Conservation (phyloP, 371 early-diverging fungal genomes). For the Circinella umbellata region DNA sequence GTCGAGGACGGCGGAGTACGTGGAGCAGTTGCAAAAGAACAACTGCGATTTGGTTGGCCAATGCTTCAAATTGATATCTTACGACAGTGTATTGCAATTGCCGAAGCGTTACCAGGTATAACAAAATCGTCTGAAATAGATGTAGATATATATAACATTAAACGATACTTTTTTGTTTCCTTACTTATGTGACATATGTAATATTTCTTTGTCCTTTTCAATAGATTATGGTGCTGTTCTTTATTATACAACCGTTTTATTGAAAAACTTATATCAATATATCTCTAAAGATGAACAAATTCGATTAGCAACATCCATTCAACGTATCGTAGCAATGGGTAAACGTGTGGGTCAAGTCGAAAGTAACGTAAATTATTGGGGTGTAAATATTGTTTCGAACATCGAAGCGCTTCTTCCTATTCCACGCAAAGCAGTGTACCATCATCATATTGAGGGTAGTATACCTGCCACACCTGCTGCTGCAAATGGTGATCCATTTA, state of each 20-base stretch:
- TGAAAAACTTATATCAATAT: slow-evolving; percentile 67
- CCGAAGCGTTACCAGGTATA: slow-evolving; percentile 73
- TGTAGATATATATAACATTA: no score
- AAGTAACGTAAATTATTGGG: slow-evolving; percentile 53
- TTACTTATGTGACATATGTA: neutral
- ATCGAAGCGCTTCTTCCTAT: slow-evolving; percentile 44
- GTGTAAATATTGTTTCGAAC: slow-evolving; percentile 49
- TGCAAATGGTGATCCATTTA: slow-evolving; percentile 64
- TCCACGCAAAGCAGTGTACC: slow-evolving; percentile 42
- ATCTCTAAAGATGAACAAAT: slow-evolving; percentile 72
- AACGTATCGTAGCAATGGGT: slow-evolving; percentile 57
- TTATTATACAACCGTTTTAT: slow-evolving; percentile 66
- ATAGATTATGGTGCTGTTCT: slow-evolving; percentile 67
- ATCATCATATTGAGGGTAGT: slow-evolving; percentile 12
- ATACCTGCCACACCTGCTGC: slow-evolving; percentile 19
- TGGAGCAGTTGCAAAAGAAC: slow-evolving; percentile 28
- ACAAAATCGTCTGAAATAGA: neutral
- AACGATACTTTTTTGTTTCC: no score
- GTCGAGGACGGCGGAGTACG: slow-evolving; percentile 20
- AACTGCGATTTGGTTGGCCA: slow-evolving; percentile 72
- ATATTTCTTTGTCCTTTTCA: neutral
- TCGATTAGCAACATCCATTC: slow-evolving; percentile 64
- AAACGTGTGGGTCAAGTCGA: slow-evolving; percentile 35
- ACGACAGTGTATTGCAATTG: slow-evolving; percentile 76
- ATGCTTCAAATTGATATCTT: slow-evolving; percentile 76